These are phyloP conservation scores for Ustilaginoidea virens DNA, from an alignment of 2,329 filamentous ascomycete species.

Conservation along the genomic window DNA sequence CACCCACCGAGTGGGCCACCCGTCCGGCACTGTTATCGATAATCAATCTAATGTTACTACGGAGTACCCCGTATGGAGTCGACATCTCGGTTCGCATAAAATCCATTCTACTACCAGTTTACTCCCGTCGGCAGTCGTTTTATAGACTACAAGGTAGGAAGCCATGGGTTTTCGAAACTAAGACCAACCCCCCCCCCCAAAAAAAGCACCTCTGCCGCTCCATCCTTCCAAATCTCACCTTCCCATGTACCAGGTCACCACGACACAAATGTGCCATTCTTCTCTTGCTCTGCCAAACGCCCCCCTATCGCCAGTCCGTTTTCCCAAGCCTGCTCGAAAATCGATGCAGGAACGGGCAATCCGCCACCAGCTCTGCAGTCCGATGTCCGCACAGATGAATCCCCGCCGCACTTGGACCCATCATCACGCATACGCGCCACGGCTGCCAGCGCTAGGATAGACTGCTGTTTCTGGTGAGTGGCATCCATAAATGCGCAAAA, in stretches of 20 bases:
- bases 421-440: constrained; percentile 25
- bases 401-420: constrained; percentile 45
- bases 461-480: constrained; percentile 43
- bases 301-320: constrained; percentile 61
- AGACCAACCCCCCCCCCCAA: too few species aligned
- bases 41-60: too few species aligned
- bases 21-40: too few species aligned
- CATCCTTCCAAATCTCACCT: constrained; percentile 52
- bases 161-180: too few species aligned
- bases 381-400: constrained; percentile 72
- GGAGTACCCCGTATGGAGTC: too few species aligned
- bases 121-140: too few species aligned
- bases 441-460: constrained; percentile 48
- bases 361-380: constrained; percentile 32
- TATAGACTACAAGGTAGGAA: too few species aligned
- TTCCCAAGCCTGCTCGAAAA: constrained; percentile 40
- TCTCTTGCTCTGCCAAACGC: constrained; percentile 72
- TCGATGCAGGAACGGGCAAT: constrained; percentile 40
- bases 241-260: too few species aligned
- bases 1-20: too few species aligned
- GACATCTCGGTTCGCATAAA: too few species aligned
- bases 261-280: too few species aligned
- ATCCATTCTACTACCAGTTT: too few species aligned
- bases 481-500: constrained; percentile 61
- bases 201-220: constrained; percentile 7